A percentile compares a stretch with the other conserved stretches of the same genome.
Conservation (phyloP, 495 filamentous ascomycete species). For the Aspergillus leporis region DNA sequence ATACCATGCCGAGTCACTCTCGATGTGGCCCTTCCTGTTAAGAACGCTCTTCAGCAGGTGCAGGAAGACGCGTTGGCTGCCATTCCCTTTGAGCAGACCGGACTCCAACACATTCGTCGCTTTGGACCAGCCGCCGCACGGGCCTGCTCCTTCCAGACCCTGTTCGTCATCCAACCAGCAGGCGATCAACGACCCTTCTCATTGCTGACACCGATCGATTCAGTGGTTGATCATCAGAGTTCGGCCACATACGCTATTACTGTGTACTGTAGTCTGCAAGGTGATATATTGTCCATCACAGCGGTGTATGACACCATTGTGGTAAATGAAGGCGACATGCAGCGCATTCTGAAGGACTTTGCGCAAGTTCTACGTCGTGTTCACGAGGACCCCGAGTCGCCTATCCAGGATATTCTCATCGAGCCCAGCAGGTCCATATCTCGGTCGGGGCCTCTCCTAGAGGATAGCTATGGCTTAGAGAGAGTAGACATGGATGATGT, state of each 20-base stretch:
- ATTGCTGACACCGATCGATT: background rate
- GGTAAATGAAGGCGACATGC: background rate
- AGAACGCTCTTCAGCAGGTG: background rate
- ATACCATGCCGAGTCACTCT: background rate
- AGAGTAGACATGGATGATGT: slow-evolving; percentile 21
- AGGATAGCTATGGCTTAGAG: too few species aligned
- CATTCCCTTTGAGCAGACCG: background rate
- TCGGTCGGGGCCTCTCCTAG: too few species aligned
- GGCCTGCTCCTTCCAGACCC: background rate
- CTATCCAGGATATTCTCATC: too few species aligned
- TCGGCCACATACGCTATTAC: background rate
- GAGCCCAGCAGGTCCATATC: too few species aligned
- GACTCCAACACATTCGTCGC: background rate
- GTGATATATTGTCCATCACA: background rate
- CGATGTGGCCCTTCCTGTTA: background rate
- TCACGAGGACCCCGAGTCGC: too few species aligned
- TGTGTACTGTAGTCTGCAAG: background rate
- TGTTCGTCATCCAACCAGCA: background rate
- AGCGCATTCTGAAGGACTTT: background rate
- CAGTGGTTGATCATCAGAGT: background rate
- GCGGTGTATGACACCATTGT: background rate
- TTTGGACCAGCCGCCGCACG: background rate
- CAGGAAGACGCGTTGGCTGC: background rate
- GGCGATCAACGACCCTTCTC: background rate
- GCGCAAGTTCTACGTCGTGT: too few species aligned